phyloP scores from a whole-genome alignment of 441 rosid genomes.

The Pelargonium cotyledonis region DNA sequence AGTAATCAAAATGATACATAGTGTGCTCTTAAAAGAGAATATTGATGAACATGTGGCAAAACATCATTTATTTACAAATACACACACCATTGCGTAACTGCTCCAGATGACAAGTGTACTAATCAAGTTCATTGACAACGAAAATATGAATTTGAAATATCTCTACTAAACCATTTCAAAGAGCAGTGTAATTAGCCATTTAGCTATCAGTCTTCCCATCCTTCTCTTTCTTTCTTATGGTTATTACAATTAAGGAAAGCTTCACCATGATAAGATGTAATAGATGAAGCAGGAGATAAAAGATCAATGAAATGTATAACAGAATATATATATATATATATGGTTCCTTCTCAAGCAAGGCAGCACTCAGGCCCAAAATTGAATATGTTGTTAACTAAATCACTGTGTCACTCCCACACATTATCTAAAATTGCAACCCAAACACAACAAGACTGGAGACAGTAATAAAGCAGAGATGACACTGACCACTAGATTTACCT shows the following conservation, averaged over 20 bases:
- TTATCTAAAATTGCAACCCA: neutral
- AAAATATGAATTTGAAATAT: too few species aligned
- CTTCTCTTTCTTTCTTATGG: too few species aligned
- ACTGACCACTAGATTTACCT: neutral
- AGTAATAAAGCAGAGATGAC: neutral
- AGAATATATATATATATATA: neutral
- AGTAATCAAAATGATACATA: neutral
- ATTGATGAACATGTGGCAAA: neutral
- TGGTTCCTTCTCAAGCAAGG: neutral
- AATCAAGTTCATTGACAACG: neutral
- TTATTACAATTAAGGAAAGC: too few species aligned
- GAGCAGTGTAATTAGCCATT: too few species aligned
- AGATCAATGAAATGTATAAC: neutral
- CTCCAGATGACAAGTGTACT: neutral
- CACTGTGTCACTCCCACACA: neutral
- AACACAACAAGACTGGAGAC: neutral
- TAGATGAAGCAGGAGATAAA: neutral
- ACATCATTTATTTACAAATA: neutral
- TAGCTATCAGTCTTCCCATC: too few species aligned
- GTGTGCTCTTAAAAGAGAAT: neutral
- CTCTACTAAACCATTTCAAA: too few species aligned
- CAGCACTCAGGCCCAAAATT: neutral
- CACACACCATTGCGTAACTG: neutral
- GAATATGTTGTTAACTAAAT: neutral
- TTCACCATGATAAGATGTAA: neutral